Percentiles rank a stretch among this genome's conserved stretches.
phyloP scores from a whole-genome alignment of 768 basidiomycete genomes.

The Rhodotorula toruloides region DNA sequence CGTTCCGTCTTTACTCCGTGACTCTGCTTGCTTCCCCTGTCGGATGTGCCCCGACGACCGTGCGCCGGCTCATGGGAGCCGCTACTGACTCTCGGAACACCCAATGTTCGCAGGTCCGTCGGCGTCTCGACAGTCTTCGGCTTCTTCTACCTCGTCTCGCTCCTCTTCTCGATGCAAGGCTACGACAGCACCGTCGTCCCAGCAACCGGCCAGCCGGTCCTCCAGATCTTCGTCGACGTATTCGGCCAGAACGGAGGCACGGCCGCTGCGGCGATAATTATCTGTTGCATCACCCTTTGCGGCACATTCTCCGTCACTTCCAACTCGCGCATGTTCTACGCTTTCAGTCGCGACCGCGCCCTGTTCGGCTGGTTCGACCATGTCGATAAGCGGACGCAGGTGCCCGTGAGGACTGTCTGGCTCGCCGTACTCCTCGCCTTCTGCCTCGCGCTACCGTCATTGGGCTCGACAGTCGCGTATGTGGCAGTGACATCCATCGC shows the following conservation, averaged over 20 bases:
- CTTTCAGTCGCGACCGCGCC: constrained; percentile 69
- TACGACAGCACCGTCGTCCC: constrained; percentile 56
- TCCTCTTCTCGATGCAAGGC: constrained; percentile 74
- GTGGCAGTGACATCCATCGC: constrained; percentile 58
- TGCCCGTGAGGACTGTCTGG: constrained; percentile 72
- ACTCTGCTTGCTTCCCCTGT: constrained; percentile 44
- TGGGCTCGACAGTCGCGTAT: constrained; percentile 69
- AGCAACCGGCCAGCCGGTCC: constrained; percentile 63
- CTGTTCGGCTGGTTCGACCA: constrained; percentile 65
- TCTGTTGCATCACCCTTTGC: constrained; percentile 35
- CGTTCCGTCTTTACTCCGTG: too few relatives aligned
- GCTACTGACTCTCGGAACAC: too few relatives aligned
- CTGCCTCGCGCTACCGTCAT: constrained; percentile 65
- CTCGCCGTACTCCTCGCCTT: constrained; percentile 71
- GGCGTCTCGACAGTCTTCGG: constrained; percentile 67
- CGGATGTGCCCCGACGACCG: too few relatives aligned
- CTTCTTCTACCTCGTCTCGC: constrained; percentile 66
- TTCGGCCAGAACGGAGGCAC: constrained; percentile 70
- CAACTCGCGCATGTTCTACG: constrained; percentile 78
- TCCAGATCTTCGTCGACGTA: constrained; percentile 72
- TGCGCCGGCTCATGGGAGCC: too few relatives aligned
- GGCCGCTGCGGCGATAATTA: constrained; percentile 40
- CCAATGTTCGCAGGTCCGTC: too few relatives aligned
- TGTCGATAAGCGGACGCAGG: constrained; percentile 58
- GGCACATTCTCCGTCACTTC: constrained; percentile 53